Conservation (phyloP, 768 basidiomycete species). For the Pleurotus eryngii region DNA sequence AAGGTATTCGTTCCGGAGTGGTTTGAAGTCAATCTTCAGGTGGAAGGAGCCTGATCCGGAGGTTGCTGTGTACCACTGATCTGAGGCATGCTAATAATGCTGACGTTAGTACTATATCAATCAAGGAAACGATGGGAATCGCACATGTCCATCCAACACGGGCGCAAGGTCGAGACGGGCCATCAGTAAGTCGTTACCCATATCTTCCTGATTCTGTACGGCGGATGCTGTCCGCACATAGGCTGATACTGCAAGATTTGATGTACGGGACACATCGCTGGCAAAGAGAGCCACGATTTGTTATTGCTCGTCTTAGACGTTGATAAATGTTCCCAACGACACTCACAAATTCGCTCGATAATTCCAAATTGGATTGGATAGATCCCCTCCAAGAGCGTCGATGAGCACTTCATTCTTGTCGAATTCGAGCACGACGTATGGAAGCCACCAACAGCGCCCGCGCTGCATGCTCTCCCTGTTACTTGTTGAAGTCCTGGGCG, state of each 20-base stretch:
- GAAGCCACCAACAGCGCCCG: conserved; percentile 94
- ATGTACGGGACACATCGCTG: conserved; percentile 93
- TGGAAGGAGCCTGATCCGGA: conserved; percentile 91
- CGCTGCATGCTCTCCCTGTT: conserved; percentile 91
- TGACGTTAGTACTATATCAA: conserved; percentile 12
- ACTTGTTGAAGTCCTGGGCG: conserved; percentile 56
- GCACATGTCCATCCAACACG: conserved; percentile 72
- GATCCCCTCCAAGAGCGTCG: conserved; percentile 94
- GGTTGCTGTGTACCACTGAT: conserved; percentile 86
- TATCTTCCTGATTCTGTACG: conserved; percentile 77
- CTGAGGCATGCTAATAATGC: conserved; percentile 63
- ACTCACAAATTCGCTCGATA: conserved; percentile 93
- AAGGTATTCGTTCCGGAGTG: conserved; percentile 75
- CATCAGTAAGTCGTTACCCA: conserved; percentile 96
- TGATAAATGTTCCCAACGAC: neutral
- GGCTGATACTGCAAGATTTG: conserved; percentile 87
- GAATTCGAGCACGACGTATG: conserved; percentile 96
- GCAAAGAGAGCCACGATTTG: conserved; percentile 5
- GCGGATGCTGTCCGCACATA: conserved; percentile 84
- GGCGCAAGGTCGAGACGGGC: conserved; percentile 91
- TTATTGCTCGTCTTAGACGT: neutral
- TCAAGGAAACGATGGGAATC: conserved; percentile 17
- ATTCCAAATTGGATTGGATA: conserved; percentile 89
- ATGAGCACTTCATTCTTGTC: conserved; percentile 97
- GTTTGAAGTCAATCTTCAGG: conserved; percentile 93